Evolutionary conservation across 2,329 filamentous ascomycete species (phyloP).

Genomic region (Raffaelea ambrosiae): DNA sequence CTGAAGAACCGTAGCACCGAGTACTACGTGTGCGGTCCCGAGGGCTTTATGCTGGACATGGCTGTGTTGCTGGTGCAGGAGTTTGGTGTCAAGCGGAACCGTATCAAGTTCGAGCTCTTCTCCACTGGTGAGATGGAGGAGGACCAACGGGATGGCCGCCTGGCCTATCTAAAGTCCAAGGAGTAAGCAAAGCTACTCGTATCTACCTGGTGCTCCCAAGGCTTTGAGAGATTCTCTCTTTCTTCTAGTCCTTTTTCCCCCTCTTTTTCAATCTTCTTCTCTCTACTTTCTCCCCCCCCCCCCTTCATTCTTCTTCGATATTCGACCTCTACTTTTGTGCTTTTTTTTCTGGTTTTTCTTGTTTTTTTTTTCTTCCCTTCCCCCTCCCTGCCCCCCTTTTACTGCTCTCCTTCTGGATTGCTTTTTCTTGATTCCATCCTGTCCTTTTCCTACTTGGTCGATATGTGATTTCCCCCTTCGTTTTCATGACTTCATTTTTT

Average conservation of each 20-base stretch:
- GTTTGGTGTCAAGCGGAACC: slow-evolving; percentile 27
- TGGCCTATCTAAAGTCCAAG: slow-evolving; percentile 3
- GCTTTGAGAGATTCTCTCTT: too few relatives aligned
- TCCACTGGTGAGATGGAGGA: slow-evolving; percentile 27
- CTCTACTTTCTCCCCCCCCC: too few relatives aligned
- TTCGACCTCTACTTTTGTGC: background rate
- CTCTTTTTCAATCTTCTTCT: too few relatives aligned
- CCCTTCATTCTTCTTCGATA: too few relatives aligned
- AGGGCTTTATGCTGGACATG: slow-evolving; percentile 46
- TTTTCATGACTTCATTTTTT: too few relatives aligned
- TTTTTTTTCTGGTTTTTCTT: background rate
- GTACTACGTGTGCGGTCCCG: slow-evolving; percentile 47
- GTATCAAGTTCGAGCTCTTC: slow-evolving; percentile 39
- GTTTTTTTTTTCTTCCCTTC: background rate
- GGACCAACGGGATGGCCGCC: slow-evolving; percentile 7
- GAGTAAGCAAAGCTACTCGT: background rate
- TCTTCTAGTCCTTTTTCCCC: too few relatives aligned
- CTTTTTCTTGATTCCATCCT: background rate
- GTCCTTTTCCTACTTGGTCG: background rate
- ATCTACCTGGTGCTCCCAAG: too few relatives aligned
- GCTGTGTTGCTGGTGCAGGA: slow-evolving; percentile 28
- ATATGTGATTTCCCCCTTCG: too few relatives aligned
- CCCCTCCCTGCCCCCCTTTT: too few relatives aligned
- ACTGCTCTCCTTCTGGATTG: background rate
- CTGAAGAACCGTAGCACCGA: slow-evolving; percentile 36